Evolutionary conservation across 2,329 filamentous ascomycete species (phyloP).

Genomic region (Epichloe festucae): DNA sequence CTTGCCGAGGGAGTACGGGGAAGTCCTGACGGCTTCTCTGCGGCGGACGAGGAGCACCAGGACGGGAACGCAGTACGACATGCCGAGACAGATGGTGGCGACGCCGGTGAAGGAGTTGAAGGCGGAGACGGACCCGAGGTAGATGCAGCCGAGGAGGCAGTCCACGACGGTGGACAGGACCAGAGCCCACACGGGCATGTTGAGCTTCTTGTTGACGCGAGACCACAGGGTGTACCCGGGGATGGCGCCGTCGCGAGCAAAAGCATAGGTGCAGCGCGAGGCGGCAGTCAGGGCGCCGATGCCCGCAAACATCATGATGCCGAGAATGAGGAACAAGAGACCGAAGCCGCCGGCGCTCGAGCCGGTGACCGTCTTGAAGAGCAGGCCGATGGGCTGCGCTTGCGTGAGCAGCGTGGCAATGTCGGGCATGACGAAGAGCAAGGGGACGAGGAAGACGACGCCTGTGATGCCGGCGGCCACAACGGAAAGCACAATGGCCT

Average conservation of each 20-base stretch:
- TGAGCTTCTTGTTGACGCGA: constrained; percentile 49
- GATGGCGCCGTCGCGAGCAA: constrained; percentile 62
- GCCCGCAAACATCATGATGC: constrained; percentile 65
- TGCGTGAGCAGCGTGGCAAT: constrained; percentile 50
- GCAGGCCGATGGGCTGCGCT: constrained; percentile 59
- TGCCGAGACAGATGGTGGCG: constrained; percentile 64
- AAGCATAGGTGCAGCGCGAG: constrained; percentile 62
- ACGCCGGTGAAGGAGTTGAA: constrained; percentile 73
- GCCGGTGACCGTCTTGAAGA: constrained; percentile 66
- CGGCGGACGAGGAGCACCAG: constrained; percentile 55
- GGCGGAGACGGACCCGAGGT: constrained; percentile 63
- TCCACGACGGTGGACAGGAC: constrained; percentile 55
- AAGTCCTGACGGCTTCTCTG: constrained; percentile 51
- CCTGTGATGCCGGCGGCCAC: constrained; percentile 52
- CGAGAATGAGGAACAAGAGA: constrained; percentile 61
- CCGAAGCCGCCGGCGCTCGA: constrained; percentile 62
- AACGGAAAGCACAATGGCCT: constrained; percentile 55
- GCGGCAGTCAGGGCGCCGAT: constrained; percentile 63
- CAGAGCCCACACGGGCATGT: constrained; percentile 59
- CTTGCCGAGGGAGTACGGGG: constrained; percentile 53
- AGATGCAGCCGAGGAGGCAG: constrained; percentile 62
- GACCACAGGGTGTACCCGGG: constrained; percentile 56
- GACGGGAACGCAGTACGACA: constrained; percentile 65
- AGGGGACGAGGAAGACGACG: constrained; percentile 51
- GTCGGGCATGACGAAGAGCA: constrained; percentile 64